phyloP scores from a whole-genome alignment of 495 filamentous ascomycete species.

The Penicillium odoratum region DNA sequence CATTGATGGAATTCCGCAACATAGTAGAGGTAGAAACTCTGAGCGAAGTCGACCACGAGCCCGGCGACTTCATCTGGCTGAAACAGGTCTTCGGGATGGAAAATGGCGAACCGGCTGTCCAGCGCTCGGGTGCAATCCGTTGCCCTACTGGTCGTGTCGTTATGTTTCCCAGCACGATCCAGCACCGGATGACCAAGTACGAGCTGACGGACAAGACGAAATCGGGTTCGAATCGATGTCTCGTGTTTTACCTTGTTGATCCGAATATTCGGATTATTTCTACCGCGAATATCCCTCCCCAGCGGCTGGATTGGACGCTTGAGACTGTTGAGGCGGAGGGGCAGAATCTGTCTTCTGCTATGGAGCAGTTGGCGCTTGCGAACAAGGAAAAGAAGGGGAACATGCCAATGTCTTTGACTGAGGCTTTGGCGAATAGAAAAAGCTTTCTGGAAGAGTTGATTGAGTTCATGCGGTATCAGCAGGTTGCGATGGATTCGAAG shows the following conservation, averaged over 20 bases:
- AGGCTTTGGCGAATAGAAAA: constrained; percentile 31
- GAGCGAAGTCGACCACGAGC: constrained; percentile 32
- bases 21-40: constrained; percentile 28
- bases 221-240: constrained; percentile 45
- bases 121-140: constrained; percentile 29
- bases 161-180: constrained; percentile 40
- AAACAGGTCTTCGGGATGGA: constrained; percentile 36
- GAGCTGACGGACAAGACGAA: constrained; percentile 48
- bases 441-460: constrained; percentile 29
- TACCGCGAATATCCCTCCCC: constrained; percentile 58
- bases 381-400: constrained; percentile 30
- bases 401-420: constrained; percentile 35
- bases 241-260: constrained; percentile 57
- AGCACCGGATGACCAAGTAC: constrained; percentile 50
- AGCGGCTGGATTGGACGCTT: constrained; percentile 41
- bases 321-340: constrained; percentile 13
- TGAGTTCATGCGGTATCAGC: constrained; percentile 34
- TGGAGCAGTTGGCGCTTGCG: constrained; percentile 32
- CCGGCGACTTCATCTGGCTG: constrained; percentile 29
- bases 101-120: constrained; percentile 32
- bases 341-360: constrained; percentile 9
- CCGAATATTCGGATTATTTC: constrained; percentile 54
- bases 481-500: constrained; percentile 37
- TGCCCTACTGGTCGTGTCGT: constrained; percentile 24
- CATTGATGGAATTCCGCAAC: constrained; percentile 30